Base-by-base conservation (phyloP, 495 filamentous ascomycete genomes). In the Podospora australis region DNA sequence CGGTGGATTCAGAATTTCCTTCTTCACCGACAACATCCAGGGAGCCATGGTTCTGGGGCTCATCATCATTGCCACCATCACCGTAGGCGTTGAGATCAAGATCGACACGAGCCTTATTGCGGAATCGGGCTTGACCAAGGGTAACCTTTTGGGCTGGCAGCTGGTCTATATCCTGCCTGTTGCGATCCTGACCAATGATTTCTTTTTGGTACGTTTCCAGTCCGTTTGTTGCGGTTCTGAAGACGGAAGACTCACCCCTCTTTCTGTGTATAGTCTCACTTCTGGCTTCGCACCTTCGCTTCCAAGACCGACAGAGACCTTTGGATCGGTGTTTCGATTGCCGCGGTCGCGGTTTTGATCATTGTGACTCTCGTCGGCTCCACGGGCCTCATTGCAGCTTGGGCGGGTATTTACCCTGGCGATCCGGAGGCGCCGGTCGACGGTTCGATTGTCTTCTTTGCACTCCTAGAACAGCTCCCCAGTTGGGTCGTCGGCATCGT, bases 271-370 rank as follows among this genome's bases (percentile, higher is more conserved):
- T 25, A 62, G 54, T 84, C 83, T 42, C 78, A 77, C 50, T 87
- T 84, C 68, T 89, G 85, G 85, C 78, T 88, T 56, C 81, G 85
- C 40, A 84, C 86, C n/a, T 89, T 89, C 59, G 82, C 85, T 17
- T 82, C 83, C 48, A 83, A 80, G 56, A 84, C 84, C 1, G 86
- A 89, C 67, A 80, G 71, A 48, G 86, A 88, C 53, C 75, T 89
- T n/a, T 78, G 75, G 69, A 70, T 86, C 44, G 85, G 85, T 9
- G 72, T 83, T 25, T 70, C 70, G n/a, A 66, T 84, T 14, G 85
- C 86, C 16, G 74, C 77, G 10, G 60, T 80, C 6, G 75, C 67
- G 40, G 73, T 83, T 26, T 72, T 83, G 29, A 59, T 79, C 43
- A 78, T 89, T 56, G 63, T 88, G 7, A 75, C 77, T 2, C 70